Conservation (phyloP, 2,329 filamentous ascomycete genomes). For the Cladophialophora exuberans region DNA sequence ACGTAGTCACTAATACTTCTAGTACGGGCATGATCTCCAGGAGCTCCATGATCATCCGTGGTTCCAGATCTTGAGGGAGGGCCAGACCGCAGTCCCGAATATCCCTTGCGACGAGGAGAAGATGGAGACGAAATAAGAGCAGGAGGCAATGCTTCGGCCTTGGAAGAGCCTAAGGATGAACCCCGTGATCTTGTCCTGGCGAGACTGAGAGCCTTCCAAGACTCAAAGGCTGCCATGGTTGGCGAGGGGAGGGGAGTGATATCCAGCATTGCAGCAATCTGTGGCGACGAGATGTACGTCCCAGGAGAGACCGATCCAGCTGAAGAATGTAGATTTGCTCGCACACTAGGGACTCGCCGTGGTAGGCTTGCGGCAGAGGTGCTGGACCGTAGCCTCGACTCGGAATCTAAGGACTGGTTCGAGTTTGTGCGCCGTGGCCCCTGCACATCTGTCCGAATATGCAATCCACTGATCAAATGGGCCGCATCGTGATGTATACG, state of each 20-base stretch:
- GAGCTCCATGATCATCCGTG: constrained; percentile 28
- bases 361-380: constrained; percentile 48
- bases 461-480: constrained; percentile 29
- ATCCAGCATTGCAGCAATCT: constrained; percentile 75
- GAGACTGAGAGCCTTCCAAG: constrained; percentile 61
- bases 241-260: constrained; percentile 80
- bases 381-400: constrained; percentile 44
- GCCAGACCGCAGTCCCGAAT: constrained; percentile 43
- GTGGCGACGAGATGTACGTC: constrained; percentile 72
- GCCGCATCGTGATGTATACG: constrained; percentile 23
- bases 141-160: constrained; percentile 28
- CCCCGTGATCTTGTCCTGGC: constrained; percentile 47
- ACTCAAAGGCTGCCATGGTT: constrained; percentile 69
- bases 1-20: constrained; percentile 88
- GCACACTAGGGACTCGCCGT: constrained; percentile 49
- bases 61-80: constrained; percentile 19
- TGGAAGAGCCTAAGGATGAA: constrained; percentile 45
- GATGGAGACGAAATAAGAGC: constrained; percentile 24
- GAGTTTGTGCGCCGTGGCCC: constrained; percentile 23
- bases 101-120: constrained; percentile 40
- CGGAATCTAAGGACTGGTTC: constrained; percentile 31
- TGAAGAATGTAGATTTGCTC: constrained; percentile 45
- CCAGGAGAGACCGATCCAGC: constrained; percentile 59
- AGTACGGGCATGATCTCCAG: constrained; percentile 57
- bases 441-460: constrained; percentile 32